Conservation (phyloP, 768 basidiomycete species). For the Asterophora parasitica region DNA sequence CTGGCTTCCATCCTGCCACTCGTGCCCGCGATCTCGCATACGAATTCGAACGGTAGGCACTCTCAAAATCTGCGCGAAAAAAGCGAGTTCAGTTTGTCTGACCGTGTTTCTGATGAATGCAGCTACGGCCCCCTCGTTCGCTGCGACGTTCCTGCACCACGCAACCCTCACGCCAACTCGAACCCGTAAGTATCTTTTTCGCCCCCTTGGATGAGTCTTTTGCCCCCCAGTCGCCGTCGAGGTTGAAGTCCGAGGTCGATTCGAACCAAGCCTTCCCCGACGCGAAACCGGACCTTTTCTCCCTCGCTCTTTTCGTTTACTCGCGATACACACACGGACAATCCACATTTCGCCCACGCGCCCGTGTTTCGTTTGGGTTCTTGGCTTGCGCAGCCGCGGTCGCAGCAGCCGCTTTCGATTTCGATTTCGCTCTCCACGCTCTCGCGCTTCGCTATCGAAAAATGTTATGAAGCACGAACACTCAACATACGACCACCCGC, state of each 20-base stretch:
- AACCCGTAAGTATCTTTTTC: slow-evolving; percentile 74
- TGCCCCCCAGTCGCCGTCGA: slow-evolving; percentile 20
- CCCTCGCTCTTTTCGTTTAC: too few species aligned
- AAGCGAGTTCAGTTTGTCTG: neutral
- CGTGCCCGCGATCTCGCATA: slow-evolving; percentile 80
- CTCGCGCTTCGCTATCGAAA: slow-evolving; percentile 12
- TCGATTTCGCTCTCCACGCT: neutral
- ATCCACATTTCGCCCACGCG: too few species aligned
- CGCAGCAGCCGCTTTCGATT: slow-evolving; percentile 7
- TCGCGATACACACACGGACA: too few species aligned
- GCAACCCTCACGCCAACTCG: slow-evolving; percentile 66
- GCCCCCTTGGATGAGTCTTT: slow-evolving; percentile 18
- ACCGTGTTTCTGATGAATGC: neutral
- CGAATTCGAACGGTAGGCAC: slow-evolving; percentile 75
- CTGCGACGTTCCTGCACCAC: slow-evolving; percentile 86
- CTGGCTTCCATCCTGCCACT: slow-evolving; percentile 79
- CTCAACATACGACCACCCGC: slow-evolving; percentile 51
- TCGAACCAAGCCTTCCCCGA: slow-evolving; percentile 9
- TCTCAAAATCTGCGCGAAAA: neutral
- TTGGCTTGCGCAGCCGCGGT: too few species aligned
- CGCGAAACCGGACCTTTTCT: neutral
- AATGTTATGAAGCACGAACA: slow-evolving; percentile 39
- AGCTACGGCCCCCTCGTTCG: slow-evolving; percentile 82
- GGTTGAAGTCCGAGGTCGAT: slow-evolving; percentile 25
- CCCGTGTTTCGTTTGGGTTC: too few species aligned